These are phyloP conservation scores for Cystofilobasidium bisporidii DNA, from an alignment of 768 basidiomycete genomes.

Conservation along the genomic window DNA sequence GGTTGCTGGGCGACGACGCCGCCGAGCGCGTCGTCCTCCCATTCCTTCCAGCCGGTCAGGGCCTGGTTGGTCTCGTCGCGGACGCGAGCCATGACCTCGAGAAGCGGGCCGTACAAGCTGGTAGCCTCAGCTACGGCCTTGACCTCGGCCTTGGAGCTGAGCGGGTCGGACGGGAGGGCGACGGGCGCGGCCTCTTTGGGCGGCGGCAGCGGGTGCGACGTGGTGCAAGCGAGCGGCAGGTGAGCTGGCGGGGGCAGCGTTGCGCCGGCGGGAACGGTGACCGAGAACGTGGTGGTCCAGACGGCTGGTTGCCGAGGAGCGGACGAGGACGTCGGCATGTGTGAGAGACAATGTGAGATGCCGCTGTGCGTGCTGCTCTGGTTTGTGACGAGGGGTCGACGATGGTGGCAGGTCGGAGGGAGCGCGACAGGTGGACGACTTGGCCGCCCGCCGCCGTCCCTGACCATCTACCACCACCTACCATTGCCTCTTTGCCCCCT, in stretches of 20 bases:
- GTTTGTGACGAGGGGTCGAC: not conserved
- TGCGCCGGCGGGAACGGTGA: not conserved
- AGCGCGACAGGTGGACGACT: no score
- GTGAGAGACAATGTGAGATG: not conserved
- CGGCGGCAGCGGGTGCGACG: constrained; percentile 8
- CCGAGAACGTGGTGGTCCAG: not conserved
- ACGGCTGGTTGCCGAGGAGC: not conserved
- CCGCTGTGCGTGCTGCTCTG: not conserved
- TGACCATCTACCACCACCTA: no score
- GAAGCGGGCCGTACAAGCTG: constrained; percentile 21
- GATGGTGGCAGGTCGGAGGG: no score
- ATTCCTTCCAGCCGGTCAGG: constrained; percentile 26
- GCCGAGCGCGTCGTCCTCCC: constrained; percentile 24
- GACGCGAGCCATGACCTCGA: constrained; percentile 9
- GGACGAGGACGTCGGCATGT: not conserved
- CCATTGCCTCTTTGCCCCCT: no score
- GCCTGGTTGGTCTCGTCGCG: constrained; percentile 14
- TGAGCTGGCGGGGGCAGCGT: not conserved
- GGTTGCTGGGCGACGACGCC: constrained; percentile 4
- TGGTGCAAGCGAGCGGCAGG: not conserved
- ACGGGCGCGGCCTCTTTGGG: constrained; percentile 11
- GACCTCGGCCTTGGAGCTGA: constrained; percentile 24
- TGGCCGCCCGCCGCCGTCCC: no score
- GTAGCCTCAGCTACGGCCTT: constrained; percentile 24
- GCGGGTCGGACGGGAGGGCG: constrained; percentile 18